Conservation (phyloP, 345 rosid genomes). For the Litchi chinensis region DNA sequence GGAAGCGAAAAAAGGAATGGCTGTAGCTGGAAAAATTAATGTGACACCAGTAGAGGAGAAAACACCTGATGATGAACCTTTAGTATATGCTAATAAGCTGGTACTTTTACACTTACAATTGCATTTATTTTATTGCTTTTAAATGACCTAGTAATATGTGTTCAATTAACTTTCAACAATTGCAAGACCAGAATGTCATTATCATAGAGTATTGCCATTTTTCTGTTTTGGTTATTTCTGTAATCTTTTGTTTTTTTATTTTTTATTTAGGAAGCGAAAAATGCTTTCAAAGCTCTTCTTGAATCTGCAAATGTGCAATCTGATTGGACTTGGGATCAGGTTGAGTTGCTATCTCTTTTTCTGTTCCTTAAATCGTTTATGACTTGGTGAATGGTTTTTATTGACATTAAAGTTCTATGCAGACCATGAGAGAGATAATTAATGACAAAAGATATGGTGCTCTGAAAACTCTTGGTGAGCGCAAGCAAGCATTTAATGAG, state of each 20-base stretch:
- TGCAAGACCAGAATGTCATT: conserved; percentile 7
- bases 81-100: conserved; percentile 79
- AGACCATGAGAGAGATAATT: conserved; percentile 87
- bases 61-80: conserved; percentile 71
- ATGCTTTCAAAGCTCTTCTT: conserved; percentile 91
- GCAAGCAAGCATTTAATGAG: conserved; percentile 99
- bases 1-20: conserved; percentile 64
- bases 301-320: conserved; percentile 86
- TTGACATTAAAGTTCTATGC: conserved; percentile 33
- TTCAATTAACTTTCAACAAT: neutral
- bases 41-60: conserved; percentile 66
- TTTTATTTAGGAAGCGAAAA: conserved; percentile 81
- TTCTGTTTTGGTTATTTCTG: neutral
- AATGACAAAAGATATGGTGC: conserved; percentile 91
- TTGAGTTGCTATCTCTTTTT: conserved; percentile 27
- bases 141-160: neutral
- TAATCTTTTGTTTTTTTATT: conserved; percentile 14
- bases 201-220: neutral
- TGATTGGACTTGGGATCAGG: conserved; percentile 99
- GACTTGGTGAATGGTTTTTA: conserved; percentile 19
- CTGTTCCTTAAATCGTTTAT: conserved; percentile 12
- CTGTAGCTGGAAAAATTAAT: conserved; percentile 55
- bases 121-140: neutral
- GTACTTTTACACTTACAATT: conserved; percentile 34
- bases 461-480: conserved; percentile 88